phyloP scores from a whole-genome alignment of 108 stramenopile species.

The Nitzschia sp. region DNA sequence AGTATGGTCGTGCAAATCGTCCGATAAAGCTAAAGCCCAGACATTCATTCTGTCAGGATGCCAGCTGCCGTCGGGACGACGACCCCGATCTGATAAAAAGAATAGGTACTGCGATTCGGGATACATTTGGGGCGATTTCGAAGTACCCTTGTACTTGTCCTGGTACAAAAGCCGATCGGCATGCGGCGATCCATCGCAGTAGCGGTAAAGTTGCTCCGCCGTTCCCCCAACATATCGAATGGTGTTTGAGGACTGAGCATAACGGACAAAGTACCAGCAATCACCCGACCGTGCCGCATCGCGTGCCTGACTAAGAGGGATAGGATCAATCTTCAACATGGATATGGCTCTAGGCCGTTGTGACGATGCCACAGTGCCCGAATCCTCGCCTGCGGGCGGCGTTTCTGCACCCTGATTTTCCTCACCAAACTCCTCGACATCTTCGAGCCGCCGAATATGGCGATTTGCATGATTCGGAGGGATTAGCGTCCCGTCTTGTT shows the following conservation, averaged over 20 bases:
- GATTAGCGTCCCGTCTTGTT: not conserved
- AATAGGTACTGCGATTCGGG: constrained; percentile 37
- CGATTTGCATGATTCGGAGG: not conserved
- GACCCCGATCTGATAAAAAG: constrained; percentile 64
- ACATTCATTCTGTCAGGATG: constrained; percentile 62
- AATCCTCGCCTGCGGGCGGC: not conserved
- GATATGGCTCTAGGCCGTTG: not conserved
- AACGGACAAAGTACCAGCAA: constrained; percentile 71
- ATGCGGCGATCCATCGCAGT: constrained; percentile 47
- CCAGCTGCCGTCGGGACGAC: constrained; percentile 27
- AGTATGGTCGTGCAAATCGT: constrained; percentile 6
- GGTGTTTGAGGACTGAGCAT: constrained; percentile 56
- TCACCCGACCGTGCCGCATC: constrained; percentile 44
- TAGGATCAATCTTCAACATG: constrained; percentile 40
- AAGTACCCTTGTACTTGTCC: constrained; percentile 63
- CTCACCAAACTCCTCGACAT: not conserved
- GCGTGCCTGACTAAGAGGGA: constrained; percentile 67
- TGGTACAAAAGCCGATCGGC: constrained; percentile 11
- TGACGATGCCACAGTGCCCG: not conserved
- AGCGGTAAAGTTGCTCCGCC: constrained; percentile 65
- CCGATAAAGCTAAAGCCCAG: constrained; percentile 54
- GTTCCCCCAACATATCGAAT: constrained; percentile 67
- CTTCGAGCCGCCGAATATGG: not conserved
- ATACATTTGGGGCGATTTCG: constrained; percentile 56
- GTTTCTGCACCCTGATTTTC: not conserved